Evolutionary conservation across 2,329 filamentous ascomycete species (phyloP).

Genomic region (Aspergillus sojae): DNA sequence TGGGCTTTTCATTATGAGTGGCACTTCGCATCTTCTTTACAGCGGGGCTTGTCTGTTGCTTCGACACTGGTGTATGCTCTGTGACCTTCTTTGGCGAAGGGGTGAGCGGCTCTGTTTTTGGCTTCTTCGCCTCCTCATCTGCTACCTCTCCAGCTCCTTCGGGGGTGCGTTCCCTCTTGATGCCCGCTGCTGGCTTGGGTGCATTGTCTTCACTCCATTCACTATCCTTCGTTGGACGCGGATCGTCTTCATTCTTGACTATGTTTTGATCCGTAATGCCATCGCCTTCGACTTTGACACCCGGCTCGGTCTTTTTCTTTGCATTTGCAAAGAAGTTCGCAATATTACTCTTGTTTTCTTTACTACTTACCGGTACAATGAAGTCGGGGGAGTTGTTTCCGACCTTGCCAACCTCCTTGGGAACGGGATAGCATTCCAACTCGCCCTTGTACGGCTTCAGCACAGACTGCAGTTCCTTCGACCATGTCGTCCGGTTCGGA

Average conservation of each 20-base stretch:
- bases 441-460: slow-evolving; percentile 79
- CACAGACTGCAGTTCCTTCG: slow-evolving; percentile 72
- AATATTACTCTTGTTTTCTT: slow-evolving; percentile 89
- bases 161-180: slow-evolving; percentile 55
- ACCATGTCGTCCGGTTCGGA: slow-evolving; percentile 72
- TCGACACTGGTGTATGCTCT: slow-evolving; percentile 17
- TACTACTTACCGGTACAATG: slow-evolving; percentile 78
- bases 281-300: slow-evolving; percentile 27
- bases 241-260: slow-evolving; percentile 16
- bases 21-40: slow-evolving; percentile 57
- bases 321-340: slow-evolving; percentile 83
- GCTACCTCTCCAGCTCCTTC: slow-evolving; percentile 26
- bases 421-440: slow-evolving; percentile 83
- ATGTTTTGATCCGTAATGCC: not conserved
- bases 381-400: slow-evolving; percentile 87
- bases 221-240: slow-evolving; percentile 46
- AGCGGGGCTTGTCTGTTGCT: slow-evolving; percentile 27
- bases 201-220: slow-evolving; percentile 56
- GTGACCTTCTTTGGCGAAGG: slow-evolving; percentile 43
- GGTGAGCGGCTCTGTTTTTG: slow-evolving; percentile 22
- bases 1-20: slow-evolving; percentile 56
- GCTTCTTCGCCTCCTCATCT: slow-evolving; percentile 27
- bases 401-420: slow-evolving; percentile 88
- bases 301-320: slow-evolving; percentile 32
- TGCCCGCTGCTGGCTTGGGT: slow-evolving; percentile 47